Conservation (phyloP, 768 basidiomycete genomes). For the Podaxis sp. region DNA sequence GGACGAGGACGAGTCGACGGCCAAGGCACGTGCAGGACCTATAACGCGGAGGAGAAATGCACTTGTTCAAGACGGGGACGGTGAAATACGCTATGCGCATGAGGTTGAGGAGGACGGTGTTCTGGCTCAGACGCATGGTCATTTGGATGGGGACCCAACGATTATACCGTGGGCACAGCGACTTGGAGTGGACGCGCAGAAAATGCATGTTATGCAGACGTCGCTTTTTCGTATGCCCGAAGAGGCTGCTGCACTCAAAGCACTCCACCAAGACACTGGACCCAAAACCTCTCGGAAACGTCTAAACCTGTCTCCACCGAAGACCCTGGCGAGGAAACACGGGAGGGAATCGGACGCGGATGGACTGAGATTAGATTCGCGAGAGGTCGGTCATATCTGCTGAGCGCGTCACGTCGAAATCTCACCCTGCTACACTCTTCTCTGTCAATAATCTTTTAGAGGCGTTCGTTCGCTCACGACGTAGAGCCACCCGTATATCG, state of each 20-base stretch:
- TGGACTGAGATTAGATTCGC: slow-evolving; percentile 53
- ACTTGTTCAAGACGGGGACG: slow-evolving; percentile 53
- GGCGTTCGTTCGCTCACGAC: slow-evolving; percentile 76
- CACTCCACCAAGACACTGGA: slow-evolving; percentile 40
- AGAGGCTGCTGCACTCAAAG: slow-evolving; percentile 64
- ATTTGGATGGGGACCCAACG: slow-evolving; percentile 37
- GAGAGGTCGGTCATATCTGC: slow-evolving; percentile 47
- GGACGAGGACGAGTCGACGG: slow-evolving; percentile 45
- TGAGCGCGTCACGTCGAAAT: slow-evolving; percentile 4
- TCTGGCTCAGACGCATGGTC: slow-evolving; percentile 29
- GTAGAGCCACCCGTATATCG: slow-evolving; percentile 64
- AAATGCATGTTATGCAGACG: slow-evolving; percentile 92
- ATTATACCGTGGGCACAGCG: slow-evolving; percentile 72
- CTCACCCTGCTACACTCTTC: slow-evolving; percentile 5
- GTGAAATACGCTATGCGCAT: slow-evolving; percentile 44
- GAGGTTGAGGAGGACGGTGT: slow-evolving; percentile 43
- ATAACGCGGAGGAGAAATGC: slow-evolving; percentile 37
- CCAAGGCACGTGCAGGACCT: slow-evolving; percentile 17
- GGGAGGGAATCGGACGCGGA: slow-evolving; percentile 79
- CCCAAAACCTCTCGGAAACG: slow-evolving; percentile 27
- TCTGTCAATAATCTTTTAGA: slow-evolving; percentile 36
- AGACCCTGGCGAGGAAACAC: slow-evolving; percentile 59
- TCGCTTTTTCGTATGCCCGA: slow-evolving; percentile 79
- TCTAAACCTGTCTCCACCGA: slow-evolving; percentile 34
- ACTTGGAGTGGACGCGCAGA: slow-evolving; percentile 78